Conservation (phyloP, 805 yeast genomes). For the Starmerella vaccinii region DNA sequence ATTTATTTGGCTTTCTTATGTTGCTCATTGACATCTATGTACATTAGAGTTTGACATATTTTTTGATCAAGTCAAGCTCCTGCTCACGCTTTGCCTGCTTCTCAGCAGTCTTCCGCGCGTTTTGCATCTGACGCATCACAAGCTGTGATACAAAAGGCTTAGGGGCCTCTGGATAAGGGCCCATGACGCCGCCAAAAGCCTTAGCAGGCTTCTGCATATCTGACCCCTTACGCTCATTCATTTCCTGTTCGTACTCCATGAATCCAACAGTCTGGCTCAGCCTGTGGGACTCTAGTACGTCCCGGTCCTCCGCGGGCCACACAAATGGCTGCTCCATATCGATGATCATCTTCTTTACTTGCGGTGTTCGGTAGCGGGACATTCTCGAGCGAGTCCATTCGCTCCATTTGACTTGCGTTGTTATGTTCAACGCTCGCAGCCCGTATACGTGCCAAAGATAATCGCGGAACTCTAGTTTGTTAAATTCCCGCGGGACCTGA, state of each 20-base stretch:
- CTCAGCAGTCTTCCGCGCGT: conserved; percentile 36
- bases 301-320: conserved; percentile 64
- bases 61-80: conserved; percentile 34
- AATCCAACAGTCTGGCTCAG: conserved; percentile 22
- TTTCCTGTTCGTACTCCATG: conserved; percentile 43
- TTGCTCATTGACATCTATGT: neutral
- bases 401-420: conserved; percentile 74
- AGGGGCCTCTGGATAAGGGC: conserved; percentile 50
- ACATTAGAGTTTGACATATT: conserved; percentile 27
- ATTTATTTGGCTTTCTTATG: neutral
- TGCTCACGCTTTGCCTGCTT: conserved; percentile 24
- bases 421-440: conserved; percentile 74
- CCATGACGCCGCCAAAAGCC: conserved; percentile 64
- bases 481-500: conserved; percentile 85
- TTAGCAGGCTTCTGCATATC: conserved; percentile 56
- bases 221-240: conserved; percentile 46
- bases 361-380: conserved; percentile 68
- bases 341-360: conserved; percentile 89
- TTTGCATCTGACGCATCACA: conserved; percentile 39
- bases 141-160: conserved; percentile 53
- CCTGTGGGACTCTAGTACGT: conserved; percentile 28
- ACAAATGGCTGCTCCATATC: conserved; percentile 93
- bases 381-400: conserved; percentile 51
- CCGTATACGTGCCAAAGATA: conserved; percentile 86
- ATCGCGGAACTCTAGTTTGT: conserved; percentile 89